phyloP scores from a whole-genome alignment of 2,329 filamentous ascomycete species.

The Rhynchosporium agropyri region DNA sequence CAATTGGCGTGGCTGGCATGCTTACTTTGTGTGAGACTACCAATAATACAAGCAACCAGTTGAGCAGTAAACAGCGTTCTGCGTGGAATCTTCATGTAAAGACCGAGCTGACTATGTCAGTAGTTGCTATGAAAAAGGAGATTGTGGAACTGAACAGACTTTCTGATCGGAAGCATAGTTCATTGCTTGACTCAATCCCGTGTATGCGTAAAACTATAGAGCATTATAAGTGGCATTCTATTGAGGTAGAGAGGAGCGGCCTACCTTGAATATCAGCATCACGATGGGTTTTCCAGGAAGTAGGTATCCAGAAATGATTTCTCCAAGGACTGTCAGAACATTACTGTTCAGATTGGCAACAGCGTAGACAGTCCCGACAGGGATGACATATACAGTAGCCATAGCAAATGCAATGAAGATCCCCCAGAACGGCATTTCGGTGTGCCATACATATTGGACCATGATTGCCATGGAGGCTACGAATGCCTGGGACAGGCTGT shows the following conservation, averaged over 20 bases:
- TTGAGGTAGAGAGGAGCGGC: neutral
- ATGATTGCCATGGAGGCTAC: constrained; percentile 41
- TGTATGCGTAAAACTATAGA: no score
- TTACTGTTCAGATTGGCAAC: constrained; percentile 54
- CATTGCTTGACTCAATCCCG: no score
- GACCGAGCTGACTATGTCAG: constrained; percentile 43
- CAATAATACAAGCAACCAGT: constrained; percentile 20
- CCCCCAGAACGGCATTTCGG: constrained; percentile 58
- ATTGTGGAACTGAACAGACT: no score
- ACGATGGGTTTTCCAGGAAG: constrained; percentile 55
- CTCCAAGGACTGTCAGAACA: constrained; percentile 50
- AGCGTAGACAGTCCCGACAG: constrained; percentile 46
- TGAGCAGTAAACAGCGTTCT: constrained; percentile 39
- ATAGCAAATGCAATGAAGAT: constrained; percentile 50
- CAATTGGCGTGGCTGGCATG: constrained; percentile 40
- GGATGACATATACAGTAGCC: constrained; percentile 46
- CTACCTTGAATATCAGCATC: constrained; percentile 43
- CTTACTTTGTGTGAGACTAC: constrained; percentile 36
- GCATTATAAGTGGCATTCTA: no score
- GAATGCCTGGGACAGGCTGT: constrained; percentile 1
- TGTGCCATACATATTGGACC: constrained; percentile 42
- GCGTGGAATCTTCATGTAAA: constrained; percentile 46
- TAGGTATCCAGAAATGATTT: constrained; percentile 47
- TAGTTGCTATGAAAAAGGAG: no score
- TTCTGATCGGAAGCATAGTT: no score